Evolutionary conservation across 331 rosid genomes (phyloP).

Genomic region (Prunus yedoensis): DNA sequence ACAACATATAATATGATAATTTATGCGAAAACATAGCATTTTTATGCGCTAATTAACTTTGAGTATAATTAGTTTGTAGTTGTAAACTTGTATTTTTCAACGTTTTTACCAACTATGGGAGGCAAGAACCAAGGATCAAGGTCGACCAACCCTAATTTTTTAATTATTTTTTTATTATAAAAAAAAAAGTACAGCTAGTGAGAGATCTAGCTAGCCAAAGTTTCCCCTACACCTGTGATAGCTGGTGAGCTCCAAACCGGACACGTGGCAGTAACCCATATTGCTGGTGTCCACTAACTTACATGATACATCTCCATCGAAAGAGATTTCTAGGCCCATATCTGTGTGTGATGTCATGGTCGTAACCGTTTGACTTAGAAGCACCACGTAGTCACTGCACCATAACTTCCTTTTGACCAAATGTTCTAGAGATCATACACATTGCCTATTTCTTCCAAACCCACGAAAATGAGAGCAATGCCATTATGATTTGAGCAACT

Average conservation of each 20-base stretch:
- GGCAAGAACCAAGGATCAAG: too few relatives aligned
- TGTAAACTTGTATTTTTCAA: too few relatives aligned
- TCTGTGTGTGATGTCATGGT: slow-evolving; percentile 55
- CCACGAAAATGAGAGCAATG: neutral
- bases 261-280: slow-evolving; percentile 34
- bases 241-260: neutral
- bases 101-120: too few relatives aligned
- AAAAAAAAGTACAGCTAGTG: too few relatives aligned
- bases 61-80: too few relatives aligned
- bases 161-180: too few relatives aligned
- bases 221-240: neutral
- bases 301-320: slow-evolving; percentile 8
- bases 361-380: slow-evolving; percentile 64
- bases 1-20: too few relatives aligned
- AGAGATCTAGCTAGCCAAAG: too few relatives aligned
- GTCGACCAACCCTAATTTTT: too few relatives aligned
- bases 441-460: neutral
- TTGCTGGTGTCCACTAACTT: slow-evolving; percentile 37
- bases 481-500: neutral
- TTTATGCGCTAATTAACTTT: too few relatives aligned
- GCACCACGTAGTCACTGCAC: slow-evolving; percentile 35
- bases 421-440: neutral
- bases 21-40: too few relatives aligned
- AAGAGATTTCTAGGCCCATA: slow-evolving; percentile 37
- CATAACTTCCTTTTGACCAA: slow-evolving; percentile 46